Conservation (phyloP, 192 early-diverging fungal genomes). For the Coemansia sp. region DNA sequence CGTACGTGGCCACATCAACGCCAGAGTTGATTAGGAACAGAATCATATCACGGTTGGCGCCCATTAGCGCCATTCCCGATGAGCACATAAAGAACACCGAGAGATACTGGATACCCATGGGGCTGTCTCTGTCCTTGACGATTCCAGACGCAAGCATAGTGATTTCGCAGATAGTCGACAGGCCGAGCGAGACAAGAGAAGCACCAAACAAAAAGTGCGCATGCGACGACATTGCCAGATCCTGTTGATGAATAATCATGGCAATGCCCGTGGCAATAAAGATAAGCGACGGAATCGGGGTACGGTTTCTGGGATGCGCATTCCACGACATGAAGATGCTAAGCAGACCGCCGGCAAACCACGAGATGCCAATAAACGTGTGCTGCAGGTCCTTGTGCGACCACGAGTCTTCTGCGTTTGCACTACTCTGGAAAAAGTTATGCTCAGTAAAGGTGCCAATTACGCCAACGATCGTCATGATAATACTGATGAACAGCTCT, state of each 20-base stretch:
- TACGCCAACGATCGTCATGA: slow-evolving; percentile 60
- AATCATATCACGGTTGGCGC: slow-evolving; percentile 63
- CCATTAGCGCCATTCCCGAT: slow-evolving; percentile 66
- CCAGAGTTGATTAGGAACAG: slow-evolving; percentile 39
- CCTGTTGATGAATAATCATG: slow-evolving; percentile 64
- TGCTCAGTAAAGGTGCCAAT: slow-evolving; percentile 71
- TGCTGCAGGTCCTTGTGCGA: slow-evolving; percentile 68
- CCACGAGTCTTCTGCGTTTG: slow-evolving; percentile 36
- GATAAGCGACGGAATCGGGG: slow-evolving; percentile 59
- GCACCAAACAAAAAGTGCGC: slow-evolving; percentile 67
- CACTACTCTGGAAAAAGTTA: slow-evolving; percentile 49
- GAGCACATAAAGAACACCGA: slow-evolving; percentile 53
- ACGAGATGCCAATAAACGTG: slow-evolving; percentile 64
- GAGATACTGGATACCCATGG: slow-evolving; percentile 40
- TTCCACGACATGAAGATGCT: slow-evolving; percentile 53
- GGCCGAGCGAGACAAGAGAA: slow-evolving; percentile 51
- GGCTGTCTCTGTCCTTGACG: slow-evolving; percentile 29
- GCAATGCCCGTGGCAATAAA: slow-evolving; percentile 62
- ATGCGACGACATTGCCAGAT: slow-evolving; percentile 51
- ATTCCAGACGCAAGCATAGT: slow-evolving; percentile 28
- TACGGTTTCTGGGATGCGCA: slow-evolving; percentile 46
- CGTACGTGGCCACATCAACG: slow-evolving; percentile 59
- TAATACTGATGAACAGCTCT: slow-evolving; percentile 61
- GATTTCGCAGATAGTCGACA: slow-evolving; percentile 59
- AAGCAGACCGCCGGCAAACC: slow-evolving; percentile 60